phyloP scores from a whole-genome alignment of 2,329 filamentous ascomycete genomes.

The Colletotrichum filicis region DNA sequence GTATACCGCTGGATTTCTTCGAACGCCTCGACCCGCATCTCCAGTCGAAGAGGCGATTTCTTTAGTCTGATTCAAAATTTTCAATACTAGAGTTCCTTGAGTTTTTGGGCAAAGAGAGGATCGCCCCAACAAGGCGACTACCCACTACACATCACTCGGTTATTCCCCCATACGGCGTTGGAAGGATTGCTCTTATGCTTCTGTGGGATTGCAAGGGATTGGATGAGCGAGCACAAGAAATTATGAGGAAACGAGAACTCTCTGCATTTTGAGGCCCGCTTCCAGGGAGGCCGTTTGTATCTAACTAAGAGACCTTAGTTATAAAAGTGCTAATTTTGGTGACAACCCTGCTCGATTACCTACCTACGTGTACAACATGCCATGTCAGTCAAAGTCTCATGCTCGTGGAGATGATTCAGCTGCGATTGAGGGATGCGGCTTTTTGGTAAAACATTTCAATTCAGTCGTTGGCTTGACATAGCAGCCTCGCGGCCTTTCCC shows the following conservation, averaged over 20 bases:
- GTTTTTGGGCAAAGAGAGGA: conserved; percentile 2
- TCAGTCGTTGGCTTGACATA: background rate
- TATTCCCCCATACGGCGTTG: conserved; percentile 30
- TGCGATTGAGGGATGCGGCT: background rate
- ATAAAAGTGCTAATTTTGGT: conserved; percentile 22
- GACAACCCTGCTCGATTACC: background rate
- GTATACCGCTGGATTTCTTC: background rate
- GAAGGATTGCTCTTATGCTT: conserved; percentile 6
- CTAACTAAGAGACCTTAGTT: conserved; percentile 9
- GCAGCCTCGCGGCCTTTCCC: background rate
- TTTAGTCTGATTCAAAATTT: background rate
- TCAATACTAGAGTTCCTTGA: conserved; percentile 3
- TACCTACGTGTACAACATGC: background rate
- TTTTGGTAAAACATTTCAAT: background rate
- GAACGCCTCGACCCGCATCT: background rate
- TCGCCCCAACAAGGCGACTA: background rate
- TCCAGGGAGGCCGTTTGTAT: conserved; percentile 7
- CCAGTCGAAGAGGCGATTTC: background rate
- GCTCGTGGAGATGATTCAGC: background rate
- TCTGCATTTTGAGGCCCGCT: conserved; percentile 19
- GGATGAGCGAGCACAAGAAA: conserved; percentile 22
- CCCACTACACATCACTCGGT: conserved; percentile 1
- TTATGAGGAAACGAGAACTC: conserved; percentile 28
- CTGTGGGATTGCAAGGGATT: conserved; percentile 2
- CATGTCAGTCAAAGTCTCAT: background rate